These are phyloP conservation scores for Didymella sp. DNA, from an alignment of 2,329 filamentous ascomycete genomes.

Conservation along the genomic window DNA sequence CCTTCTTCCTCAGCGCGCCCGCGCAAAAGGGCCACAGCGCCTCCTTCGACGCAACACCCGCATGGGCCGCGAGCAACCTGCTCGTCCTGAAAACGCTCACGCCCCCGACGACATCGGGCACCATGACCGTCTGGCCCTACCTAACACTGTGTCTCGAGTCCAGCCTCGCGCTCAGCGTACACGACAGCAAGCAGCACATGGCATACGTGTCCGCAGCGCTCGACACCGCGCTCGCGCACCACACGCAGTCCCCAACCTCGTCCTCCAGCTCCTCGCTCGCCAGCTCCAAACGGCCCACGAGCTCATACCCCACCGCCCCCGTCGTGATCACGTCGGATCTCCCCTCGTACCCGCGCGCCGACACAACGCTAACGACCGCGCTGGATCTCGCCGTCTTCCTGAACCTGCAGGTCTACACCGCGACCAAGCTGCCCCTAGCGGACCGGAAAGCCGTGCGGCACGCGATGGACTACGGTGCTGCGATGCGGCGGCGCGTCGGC, in stretches of 20 bases:
- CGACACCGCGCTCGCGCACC: slow-evolving; percentile 23
- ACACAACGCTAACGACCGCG: slow-evolving; percentile 3
- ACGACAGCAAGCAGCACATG: slow-evolving; percentile 27
- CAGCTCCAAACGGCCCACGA: slow-evolving; percentile 7
- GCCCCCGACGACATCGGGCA: slow-evolving; percentile 8
- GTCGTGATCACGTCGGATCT: slow-evolving; percentile 9
- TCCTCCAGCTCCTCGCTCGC: slow-evolving; percentile 14
- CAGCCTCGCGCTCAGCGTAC: slow-evolving; percentile 25
- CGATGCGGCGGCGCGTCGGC: slow-evolving; percentile 29
- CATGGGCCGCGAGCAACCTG: slow-evolving; percentile 38
- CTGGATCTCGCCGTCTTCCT: slow-evolving; percentile 38
- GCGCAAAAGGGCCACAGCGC: too few species aligned
- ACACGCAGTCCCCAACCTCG: slow-evolving; percentile 3
- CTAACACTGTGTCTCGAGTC: slow-evolving; percentile 31
- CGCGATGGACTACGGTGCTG: slow-evolving; percentile 33
- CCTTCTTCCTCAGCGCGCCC: slow-evolving; percentile 29
- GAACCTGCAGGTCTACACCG: slow-evolving; percentile 31
- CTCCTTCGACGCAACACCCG: slow-evolving; percentile 27
- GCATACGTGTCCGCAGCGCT: slow-evolving; percentile 34
- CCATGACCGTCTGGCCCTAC: slow-evolving; percentile 27
- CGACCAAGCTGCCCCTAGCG: slow-evolving; percentile 27
- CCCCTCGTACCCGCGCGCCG: slow-evolving; percentile 11
- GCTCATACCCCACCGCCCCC: slow-evolving; percentile 1
- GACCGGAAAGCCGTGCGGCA: slow-evolving; percentile 32
- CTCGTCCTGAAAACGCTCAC: slow-evolving; percentile 32